These are phyloP conservation scores for Fusarium multiceps DNA, from an alignment of 2,329 filamentous ascomycete genomes.

Conservation along the genomic window DNA sequence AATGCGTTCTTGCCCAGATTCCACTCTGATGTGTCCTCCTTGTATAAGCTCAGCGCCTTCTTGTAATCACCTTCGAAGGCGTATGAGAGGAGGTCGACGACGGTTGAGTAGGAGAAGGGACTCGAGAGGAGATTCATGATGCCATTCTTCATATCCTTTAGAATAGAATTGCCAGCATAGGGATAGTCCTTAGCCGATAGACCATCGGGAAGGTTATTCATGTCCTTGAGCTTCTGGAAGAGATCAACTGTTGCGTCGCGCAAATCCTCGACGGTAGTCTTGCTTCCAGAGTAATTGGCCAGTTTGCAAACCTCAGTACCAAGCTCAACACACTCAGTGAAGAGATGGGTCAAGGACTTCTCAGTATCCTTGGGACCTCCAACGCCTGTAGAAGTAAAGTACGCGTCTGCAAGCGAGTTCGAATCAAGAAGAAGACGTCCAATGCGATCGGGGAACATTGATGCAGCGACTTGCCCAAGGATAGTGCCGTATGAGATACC, in stretches of 20 bases:
- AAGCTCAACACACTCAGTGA: constrained; percentile 29
- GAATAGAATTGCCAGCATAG: constrained; percentile 17
- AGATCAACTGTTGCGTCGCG: neutral
- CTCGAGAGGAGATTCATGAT: constrained; percentile 20
- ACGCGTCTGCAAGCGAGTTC: constrained; percentile 28
- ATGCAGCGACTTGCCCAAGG: constrained; percentile 33
- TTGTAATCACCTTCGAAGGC: constrained; percentile 18
- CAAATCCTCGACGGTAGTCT: constrained; percentile 21
- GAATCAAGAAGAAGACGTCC: constrained; percentile 41
- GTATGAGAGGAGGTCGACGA: constrained; percentile 10
- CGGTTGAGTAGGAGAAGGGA: constrained; percentile 6
- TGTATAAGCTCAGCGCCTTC: constrained; percentile 12
- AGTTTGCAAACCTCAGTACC: constrained; percentile 23
- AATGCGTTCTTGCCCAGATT: constrained; percentile 22
- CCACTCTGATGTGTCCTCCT: constrained; percentile 23
- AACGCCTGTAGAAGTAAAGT: constrained; percentile 14
- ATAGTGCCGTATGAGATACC: constrained; percentile 46
- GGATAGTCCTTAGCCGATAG: constrained; percentile 7
- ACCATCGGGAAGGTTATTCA: constrained; percentile 6
- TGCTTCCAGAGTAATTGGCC: constrained; percentile 28
- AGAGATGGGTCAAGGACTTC: constrained; percentile 18
- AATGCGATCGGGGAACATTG: constrained; percentile 43
- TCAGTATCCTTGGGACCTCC: constrained; percentile 28
- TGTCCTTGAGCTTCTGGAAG: constrained; percentile 19
- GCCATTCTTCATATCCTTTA: constrained; percentile 17